Evolutionary conservation across 1,284 basidiomycete species (phyloP), one percentile per base, ranked within the genome.

Genomic region (Melampsora medusae): DNA sequence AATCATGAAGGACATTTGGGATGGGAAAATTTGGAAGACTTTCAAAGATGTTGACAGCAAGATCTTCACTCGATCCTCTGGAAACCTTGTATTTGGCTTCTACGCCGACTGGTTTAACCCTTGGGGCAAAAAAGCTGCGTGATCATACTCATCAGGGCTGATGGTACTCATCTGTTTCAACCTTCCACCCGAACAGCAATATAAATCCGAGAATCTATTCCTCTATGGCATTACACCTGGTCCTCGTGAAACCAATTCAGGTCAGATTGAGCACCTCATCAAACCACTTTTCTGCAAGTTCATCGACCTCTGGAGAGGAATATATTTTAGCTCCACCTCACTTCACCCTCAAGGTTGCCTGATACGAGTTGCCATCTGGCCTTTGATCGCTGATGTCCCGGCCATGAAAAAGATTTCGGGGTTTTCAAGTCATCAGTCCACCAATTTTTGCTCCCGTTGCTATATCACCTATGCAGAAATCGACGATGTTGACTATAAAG

Each of bases 51-150:
- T 1, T 2, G 35, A 64, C 19, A 59, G 60, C 33, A 62, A 9
- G 0, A 46, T 38, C 16, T 62, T 62, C 4, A 62, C 60, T 3
- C n/a, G 31, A 17, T 17, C 16, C 2, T 25, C n/a, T 67, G 65
- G 64, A 53, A 74, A 74, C 60, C 64, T 74, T 14, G 71, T 67
- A 0, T 74, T 74, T 25, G 60, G 64, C 35, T 49, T 74, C 19
- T 74, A 38, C 33, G 53, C 67, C 7, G 65, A 74, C 33, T 74
- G 62, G 64, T 67, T 74, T 28, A 74, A 74, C 28, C 50, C 71
- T 19, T 74, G n/a, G 60, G 60, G 25, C 35, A 42, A 35, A 16
- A 67, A 67, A 14, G 50, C 19, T 1, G 25, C 19, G 2, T 22
- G 42, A 6, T 50, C 38, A 25, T 61, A 72, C 46, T 62, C 48